These are phyloP conservation scores for Paecilomyces sp. DNA, from an alignment of 2,329 filamentous ascomycete genomes.

Conservation along the genomic window DNA sequence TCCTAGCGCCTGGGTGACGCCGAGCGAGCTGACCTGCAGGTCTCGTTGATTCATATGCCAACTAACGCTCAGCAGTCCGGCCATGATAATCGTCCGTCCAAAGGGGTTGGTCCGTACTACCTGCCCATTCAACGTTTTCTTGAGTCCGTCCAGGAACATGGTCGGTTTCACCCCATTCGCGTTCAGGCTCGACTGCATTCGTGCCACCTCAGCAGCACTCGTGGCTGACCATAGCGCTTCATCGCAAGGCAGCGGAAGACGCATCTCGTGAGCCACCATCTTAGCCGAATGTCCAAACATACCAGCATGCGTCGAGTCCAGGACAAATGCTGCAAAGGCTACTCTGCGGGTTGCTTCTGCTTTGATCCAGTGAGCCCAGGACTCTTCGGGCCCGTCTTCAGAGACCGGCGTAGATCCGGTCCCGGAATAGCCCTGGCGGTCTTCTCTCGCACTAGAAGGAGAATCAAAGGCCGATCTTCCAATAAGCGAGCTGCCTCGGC, in stretches of 20 bases:
- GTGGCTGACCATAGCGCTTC: conserved; percentile 88
- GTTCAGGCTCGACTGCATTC: conserved; percentile 72
- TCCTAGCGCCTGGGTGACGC: conserved; percentile 70
- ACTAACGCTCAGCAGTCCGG: conserved; percentile 82
- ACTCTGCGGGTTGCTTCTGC: conserved; percentile 84
- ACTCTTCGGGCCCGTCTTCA: conserved; percentile 70
- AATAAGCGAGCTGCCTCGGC: conserved; percentile 82
- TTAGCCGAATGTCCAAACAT: conserved; percentile 97
- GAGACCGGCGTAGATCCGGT: conserved; percentile 48
- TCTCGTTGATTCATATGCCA: conserved; percentile 98
- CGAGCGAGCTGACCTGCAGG: conserved; percentile 81
- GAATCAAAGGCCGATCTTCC: conserved; percentile 79
- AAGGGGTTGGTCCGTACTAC: conserved; percentile 88
- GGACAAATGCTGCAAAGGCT: conserved; percentile 88
- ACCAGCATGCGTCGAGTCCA: conserved; percentile 92
- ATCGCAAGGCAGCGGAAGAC: conserved; percentile 83
- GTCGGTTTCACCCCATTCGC: conserved; percentile 77
- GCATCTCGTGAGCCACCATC: conserved; percentile 95
- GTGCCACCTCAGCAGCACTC: conserved; percentile 76
- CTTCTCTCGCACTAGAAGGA: conserved; percentile 66
- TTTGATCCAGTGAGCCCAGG: conserved; percentile 94
- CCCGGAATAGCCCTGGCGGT: conserved; percentile 34
- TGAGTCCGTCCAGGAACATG: conserved; percentile 84
- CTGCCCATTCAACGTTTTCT: conserved; percentile 78
- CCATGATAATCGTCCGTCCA: conserved; percentile 88